Evolutionary conservation across 2,329 filamentous ascomycete genomes (phyloP).

Genomic region (Fusarium sp.): DNA sequence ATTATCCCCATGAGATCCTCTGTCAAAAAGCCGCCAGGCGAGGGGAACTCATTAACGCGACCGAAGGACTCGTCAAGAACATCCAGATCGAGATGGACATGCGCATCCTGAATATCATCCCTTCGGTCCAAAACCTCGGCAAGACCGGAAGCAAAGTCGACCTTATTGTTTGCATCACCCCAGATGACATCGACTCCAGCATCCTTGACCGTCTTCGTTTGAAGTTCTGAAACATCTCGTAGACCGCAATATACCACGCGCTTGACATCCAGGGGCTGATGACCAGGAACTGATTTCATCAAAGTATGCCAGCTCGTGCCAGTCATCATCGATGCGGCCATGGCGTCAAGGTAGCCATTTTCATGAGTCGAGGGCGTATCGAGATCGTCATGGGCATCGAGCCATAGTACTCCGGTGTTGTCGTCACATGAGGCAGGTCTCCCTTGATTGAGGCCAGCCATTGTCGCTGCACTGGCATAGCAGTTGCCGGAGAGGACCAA

Average conservation of each 20-base stretch:
- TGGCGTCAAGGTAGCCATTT: conserved; percentile 1
- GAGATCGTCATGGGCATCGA: conserved; percentile 2
- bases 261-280: background rate
- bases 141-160: background rate
- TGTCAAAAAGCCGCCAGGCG: background rate
- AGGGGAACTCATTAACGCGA: background rate
- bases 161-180: background rate
- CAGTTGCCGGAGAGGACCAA: background rate
- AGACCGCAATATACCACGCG: background rate
- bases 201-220: background rate
- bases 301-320: background rate
- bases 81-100: background rate
- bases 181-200: background rate
- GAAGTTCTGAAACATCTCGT: background rate
- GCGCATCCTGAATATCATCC: background rate
- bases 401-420: background rate
- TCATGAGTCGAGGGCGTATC: background rate
- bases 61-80: background rate
- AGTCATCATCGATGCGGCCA: background rate
- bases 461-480: background rate
- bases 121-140: background rate
- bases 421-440: too few relatives aligned
- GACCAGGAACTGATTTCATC: background rate
- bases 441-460: conserved; percentile 1
- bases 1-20: background rate